Evolutionary conservation across 352 stramenopile genomes (phyloP), one percentile per base, ranked within the genome.

Genomic region (Globisporangium megalacanthum): DNA sequence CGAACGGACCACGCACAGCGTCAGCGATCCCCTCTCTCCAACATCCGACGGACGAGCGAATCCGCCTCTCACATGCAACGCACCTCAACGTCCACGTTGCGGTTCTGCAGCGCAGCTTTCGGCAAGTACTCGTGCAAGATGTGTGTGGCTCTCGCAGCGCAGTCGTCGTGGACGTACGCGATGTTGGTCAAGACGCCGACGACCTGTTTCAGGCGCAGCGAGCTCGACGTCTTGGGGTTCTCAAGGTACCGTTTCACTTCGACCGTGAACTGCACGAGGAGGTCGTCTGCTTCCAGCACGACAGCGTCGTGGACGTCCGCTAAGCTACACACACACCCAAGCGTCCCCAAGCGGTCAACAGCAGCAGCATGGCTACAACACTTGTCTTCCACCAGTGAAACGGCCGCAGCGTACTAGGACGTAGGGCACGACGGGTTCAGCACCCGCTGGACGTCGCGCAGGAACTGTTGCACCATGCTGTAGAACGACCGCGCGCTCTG

Each of bases 391-490:
- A 29, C 4, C 25, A 29, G 25, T 29, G 25, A 29, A 29, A 29
- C 25, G 25, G 4, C 25, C 4, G 25, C 25, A 29, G 68, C 74
- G 56, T 74, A 90, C 80, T 84, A 71, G 11, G 81, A 91, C 0
- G 83, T 89, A 7, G 83, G 79, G 58, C 79, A 94, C 11, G 83
- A 91, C 17, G 83, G 81, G 56, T 89, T 91, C 36, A 94, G 65
- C 47, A 94, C 77, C 1, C 83, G 81, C 52, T 89, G 81, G 4
- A 83, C 61, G 58, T 94, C 83, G 1, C 83, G 77, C 1, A 94
- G 61, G 62, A 86, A 94, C 58, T 94, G 83, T 49, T 94, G 83
- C 3, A 94, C 62, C 51, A 89, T 79, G 20, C 76, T 87, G 62
- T 91, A 92, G 56, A 92, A 89, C 1, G 70, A 83, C 3, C 80